A percentile compares a stretch with the other conserved stretches of the same genome.
Evolutionary conservation across 441 rosid genomes (phyloP).

Genomic region (Erodium trifolium): DNA sequence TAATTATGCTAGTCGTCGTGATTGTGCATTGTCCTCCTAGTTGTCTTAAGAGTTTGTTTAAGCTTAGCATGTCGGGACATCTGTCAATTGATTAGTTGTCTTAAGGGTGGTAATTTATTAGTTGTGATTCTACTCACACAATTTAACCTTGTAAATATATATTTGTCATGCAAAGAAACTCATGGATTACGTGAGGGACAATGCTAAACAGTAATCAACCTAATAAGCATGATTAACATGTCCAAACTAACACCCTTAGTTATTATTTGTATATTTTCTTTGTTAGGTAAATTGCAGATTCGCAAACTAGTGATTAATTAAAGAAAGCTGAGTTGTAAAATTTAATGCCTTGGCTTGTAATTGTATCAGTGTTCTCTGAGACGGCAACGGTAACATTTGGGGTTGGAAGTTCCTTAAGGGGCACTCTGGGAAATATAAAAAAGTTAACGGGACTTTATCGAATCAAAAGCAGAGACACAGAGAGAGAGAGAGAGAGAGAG

Average conservation of each 20-base stretch:
- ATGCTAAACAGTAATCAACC: neutral
- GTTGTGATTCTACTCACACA: neutral
- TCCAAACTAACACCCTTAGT: neutral
- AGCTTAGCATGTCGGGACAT: too few relatives aligned
- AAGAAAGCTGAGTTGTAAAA: conserved; percentile 20
- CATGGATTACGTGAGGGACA: neutral
- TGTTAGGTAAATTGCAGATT: conserved; percentile 14
- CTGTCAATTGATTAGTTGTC: too few relatives aligned
- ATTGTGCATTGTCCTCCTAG: too few relatives aligned
- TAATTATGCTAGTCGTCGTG: too few relatives aligned
- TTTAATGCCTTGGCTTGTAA: conserved; percentile 14
- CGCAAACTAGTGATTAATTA: neutral
- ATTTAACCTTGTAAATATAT: too few relatives aligned
- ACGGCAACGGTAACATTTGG: conserved; percentile 71
- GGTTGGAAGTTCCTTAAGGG: conserved; percentile 60
- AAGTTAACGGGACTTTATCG: conserved; percentile 47
- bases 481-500: too few relatives aligned
- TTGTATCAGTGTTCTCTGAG: neutral
- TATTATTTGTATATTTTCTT: too few relatives aligned
- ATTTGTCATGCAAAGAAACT: too few relatives aligned
- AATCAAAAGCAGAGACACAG: conserved; percentile 7
- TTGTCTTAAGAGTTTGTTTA: too few relatives aligned
- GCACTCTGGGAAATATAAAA: conserved; percentile 39
- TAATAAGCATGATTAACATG: neutral
- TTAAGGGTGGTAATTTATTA: too few relatives aligned